Evolutionary conservation across 192 early-diverging fungal species (phyloP), one percentile per base, ranked within the genome.

Genomic region (Obelidium mucronatum): DNA sequence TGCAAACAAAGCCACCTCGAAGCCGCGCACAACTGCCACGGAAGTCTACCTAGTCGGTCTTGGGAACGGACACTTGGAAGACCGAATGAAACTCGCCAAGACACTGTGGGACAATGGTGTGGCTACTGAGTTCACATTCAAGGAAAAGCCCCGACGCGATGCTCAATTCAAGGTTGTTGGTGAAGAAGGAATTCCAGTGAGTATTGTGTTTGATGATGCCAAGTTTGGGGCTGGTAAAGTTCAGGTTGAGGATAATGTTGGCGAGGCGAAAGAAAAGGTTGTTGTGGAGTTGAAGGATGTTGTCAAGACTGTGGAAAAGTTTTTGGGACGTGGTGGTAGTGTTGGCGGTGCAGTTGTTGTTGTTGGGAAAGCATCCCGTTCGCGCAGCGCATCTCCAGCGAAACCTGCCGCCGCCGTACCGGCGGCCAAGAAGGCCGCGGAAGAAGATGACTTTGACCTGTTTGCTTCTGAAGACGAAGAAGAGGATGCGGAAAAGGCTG

Each of bases 391-490:
- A 2, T n/a, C 22, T 36, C 34, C 34, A 2, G 63, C 37, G 2
- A 65, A 65, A 26, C 31, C 31, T 30, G 28, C 63, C 13, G 31
- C 63, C 31, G 63, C 35, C 2, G 31, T 26, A n/a, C 33, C 2
- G 0, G 56, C 56, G 11, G 56, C 85, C 79, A 85, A 91, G 54
- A 81, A 83, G 56, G 89, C 82, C 40, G 64, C 51, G 17, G 95
- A 92, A 42, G 96, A 96, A 51, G 96, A 97, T 37, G 94, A 97
- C 63, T 95, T 97, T 72, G 96, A 98, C 84, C 93, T 98, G 71
- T 98, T 98, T 83, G 96, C 91, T 77, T 96, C 94, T 75, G 93
- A 94, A 75, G 94, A 96, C 78, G 95, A 97, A 28, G 93, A 94
- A 81, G 94, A 89, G 48, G 96, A 97, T 86, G 95, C 87, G 77